Evolutionary conservation across 352 stramenopile genomes (phyloP).

Genomic region (Phytophthora europaea): DNA sequence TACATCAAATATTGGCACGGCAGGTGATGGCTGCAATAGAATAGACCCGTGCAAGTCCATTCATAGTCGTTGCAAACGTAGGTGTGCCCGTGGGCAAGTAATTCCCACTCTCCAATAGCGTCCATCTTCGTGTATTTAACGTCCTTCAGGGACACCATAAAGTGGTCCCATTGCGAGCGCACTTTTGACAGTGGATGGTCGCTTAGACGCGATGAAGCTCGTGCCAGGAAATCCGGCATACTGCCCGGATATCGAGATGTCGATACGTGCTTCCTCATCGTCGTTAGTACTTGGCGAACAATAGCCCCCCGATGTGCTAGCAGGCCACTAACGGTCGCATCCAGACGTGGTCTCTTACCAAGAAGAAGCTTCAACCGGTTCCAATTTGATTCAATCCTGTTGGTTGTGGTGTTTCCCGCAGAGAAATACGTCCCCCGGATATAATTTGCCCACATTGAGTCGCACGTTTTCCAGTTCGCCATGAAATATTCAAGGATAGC

Average conservation of each 20-base stretch:
- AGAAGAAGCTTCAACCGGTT: slow-evolving; percentile 33
- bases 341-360: slow-evolving; percentile 6
- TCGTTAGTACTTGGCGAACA: slow-evolving; percentile 2
- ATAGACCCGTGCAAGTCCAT: neutral
- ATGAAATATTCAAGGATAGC: slow-evolving; percentile 14
- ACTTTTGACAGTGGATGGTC: neutral
- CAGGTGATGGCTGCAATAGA: neutral
- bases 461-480: slow-evolving; percentile 22
- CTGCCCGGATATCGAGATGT: neutral
- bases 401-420: slow-evolving; percentile 32
- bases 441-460: slow-evolving; percentile 29
- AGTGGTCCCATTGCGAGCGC: neutral
- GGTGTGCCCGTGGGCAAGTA: neutral
- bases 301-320: slow-evolving; percentile 18
- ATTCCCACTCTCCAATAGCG: neutral
- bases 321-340: neutral
- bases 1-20: neutral
- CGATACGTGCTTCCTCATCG: slow-evolving; percentile 1
- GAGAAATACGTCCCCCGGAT: slow-evolving; percentile 16
- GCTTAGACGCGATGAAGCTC: neutral
- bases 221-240: slow-evolving; percentile 10
- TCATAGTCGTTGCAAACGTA: neutral
- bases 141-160: neutral
- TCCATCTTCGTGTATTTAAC: neutral
- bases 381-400: slow-evolving; percentile 34